phyloP scores from a whole-genome alignment of 1,284 basidiomycete species.

The Cerrena zonata region DNA sequence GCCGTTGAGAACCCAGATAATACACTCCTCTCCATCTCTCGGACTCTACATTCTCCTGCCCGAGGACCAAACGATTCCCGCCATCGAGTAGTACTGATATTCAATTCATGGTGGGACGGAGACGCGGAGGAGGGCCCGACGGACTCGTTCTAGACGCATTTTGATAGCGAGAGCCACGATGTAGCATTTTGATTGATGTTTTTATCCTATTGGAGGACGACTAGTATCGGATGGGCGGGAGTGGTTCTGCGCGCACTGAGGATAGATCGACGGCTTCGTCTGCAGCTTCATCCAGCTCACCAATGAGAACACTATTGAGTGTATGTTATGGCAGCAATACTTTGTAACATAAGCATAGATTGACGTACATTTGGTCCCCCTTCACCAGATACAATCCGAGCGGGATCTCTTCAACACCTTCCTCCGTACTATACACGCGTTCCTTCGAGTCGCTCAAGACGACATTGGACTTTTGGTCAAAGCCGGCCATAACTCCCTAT shows the following conservation, averaged over 20 bases:
- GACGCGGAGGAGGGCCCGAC: not conserved
- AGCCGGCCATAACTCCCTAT: slow-evolving; percentile 84
- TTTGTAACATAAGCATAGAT: slow-evolving; percentile 4
- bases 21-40: no score
- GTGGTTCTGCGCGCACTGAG: slow-evolving; percentile 81
- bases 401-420: slow-evolving; percentile 89
- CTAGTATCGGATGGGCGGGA: slow-evolving; percentile 73
- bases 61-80: no score
- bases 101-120: not conserved
- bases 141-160: not conserved
- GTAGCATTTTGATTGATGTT: not conserved
- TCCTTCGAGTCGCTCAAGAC: slow-evolving; percentile 88
- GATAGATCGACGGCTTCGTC: slow-evolving; percentile 78
- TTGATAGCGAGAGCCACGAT: not conserved
- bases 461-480: slow-evolving; percentile 88
- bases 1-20: no score
- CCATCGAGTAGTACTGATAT: no score
- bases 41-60: no score
- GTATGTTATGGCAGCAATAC: not conserved
- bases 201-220: not conserved
- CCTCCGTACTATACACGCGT: slow-evolving; percentile 83
- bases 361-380: slow-evolving; percentile 89
- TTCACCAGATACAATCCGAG: slow-evolving; percentile 96
- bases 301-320: slow-evolving; percentile 88
- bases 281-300: slow-evolving; percentile 82